Conservation (phyloP, 352 stramenopile genomes). For the Globisporangium apiculatum region DNA sequence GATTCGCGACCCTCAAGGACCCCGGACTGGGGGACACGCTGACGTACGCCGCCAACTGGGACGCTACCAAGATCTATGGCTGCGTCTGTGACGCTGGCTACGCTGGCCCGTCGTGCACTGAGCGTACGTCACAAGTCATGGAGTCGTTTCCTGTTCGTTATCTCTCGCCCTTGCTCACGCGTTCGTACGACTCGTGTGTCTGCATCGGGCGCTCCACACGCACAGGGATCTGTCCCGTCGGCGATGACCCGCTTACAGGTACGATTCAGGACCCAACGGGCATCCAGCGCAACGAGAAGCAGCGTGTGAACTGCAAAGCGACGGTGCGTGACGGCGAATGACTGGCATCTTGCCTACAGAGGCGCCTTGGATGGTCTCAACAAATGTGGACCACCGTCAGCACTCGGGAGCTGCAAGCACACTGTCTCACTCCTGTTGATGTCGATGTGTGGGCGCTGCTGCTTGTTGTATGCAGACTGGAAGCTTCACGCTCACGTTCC, state of each 20-base stretch:
- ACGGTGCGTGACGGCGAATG: slow-evolving; percentile 23
- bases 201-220: not conserved
- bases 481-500: slow-evolving; percentile 83
- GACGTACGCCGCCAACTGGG: slow-evolving; percentile 70
- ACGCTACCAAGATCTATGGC: slow-evolving; percentile 76
- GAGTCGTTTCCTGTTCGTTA: too few species aligned
- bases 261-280: slow-evolving; percentile 50
- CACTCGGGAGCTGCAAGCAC: too few species aligned
- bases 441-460: not conserved
- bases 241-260: slow-evolving; percentile 83
- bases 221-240: slow-evolving; percentile 60
- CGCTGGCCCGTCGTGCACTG: slow-evolving; percentile 58
- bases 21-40: slow-evolving; percentile 38
- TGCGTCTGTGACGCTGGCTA: slow-evolving; percentile 85
- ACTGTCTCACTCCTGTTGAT: too few species aligned
- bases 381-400: too few species aligned
- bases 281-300: slow-evolving; percentile 66
- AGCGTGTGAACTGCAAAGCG: slow-evolving; percentile 59
- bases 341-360: too few species aligned
- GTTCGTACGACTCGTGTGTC: not conserved
- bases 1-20: slow-evolving; percentile 52
- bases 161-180: too few species aligned
- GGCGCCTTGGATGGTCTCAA: too few species aligned
- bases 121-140: slow-evolving; percentile 23
- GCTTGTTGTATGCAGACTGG: slow-evolving; percentile 27